phyloP scores from a whole-genome alignment of 805 yeast species.

The Wickerhamiella sorbophila region DNA sequence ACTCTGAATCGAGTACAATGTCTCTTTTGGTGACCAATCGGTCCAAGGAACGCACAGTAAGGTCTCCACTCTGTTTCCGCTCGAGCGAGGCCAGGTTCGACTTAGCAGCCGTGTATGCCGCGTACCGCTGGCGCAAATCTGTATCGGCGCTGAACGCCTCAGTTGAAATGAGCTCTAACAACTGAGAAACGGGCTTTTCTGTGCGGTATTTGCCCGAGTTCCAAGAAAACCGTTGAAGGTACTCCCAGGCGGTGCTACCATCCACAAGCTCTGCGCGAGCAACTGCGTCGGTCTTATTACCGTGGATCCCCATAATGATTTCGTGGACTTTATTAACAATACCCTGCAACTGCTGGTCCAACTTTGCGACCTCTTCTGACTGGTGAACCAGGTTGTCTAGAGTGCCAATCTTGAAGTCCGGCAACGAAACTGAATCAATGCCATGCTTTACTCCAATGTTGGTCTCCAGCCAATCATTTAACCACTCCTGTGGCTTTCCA shows the following conservation, averaged over 20 bases:
- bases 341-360: conserved; percentile 61
- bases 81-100: conserved; percentile 77
- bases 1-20: conserved; percentile 74
- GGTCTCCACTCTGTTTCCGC: conserved; percentile 85
- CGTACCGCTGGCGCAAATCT: conserved; percentile 67
- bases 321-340: conserved; percentile 68
- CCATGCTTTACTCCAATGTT: conserved; percentile 31
- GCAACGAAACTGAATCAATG: conserved; percentile 46
- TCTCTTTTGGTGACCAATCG: conserved; percentile 73
- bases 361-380: conserved; percentile 73
- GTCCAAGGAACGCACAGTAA: conserved; percentile 80
- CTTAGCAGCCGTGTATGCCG: conserved; percentile 67
- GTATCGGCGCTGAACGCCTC: conserved; percentile 75
- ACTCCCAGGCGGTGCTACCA: conserved; percentile 42
- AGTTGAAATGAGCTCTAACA: conserved; percentile 51
- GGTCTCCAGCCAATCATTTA: conserved; percentile 24
- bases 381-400: conserved; percentile 82
- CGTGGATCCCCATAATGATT: conserved; percentile 38
- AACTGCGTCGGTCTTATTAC: conserved; percentile 23
- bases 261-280: conserved; percentile 37
- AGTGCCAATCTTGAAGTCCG: conserved; percentile 87
- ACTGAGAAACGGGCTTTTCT: conserved; percentile 67
- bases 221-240: conserved; percentile 71
- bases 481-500: conserved; percentile 27
- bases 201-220: conserved; percentile 71